phyloP scores from a whole-genome alignment of 192 early-diverging fungal genomes.

The Gaertneriomyces semiglobifer region DNA sequence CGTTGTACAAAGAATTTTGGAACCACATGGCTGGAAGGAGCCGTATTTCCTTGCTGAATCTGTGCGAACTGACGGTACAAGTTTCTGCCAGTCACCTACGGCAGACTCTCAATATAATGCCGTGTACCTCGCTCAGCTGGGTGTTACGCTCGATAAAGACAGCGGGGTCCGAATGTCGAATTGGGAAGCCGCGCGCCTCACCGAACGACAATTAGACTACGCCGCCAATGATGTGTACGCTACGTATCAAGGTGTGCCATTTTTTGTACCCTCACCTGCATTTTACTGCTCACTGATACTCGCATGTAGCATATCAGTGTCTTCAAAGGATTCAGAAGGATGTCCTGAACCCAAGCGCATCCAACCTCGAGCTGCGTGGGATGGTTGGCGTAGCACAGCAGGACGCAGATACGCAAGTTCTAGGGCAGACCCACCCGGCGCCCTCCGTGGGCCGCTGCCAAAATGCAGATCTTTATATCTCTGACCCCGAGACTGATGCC shows the following conservation, averaged over 20 bases:
- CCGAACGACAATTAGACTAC: conserved; percentile 8
- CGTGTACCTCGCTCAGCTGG: conserved; percentile 1
- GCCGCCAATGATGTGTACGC: conserved; percentile 28
- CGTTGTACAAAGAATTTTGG: conserved; percentile 13
- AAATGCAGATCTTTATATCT: no score
- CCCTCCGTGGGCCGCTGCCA: no score
- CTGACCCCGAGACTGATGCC: no score
- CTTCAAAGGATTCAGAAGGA: no score
- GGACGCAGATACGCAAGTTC: no score
- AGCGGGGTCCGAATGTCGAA: conserved; percentile 20
- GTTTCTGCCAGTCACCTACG: not conserved
- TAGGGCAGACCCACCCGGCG: no score
- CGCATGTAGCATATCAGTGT: no score
- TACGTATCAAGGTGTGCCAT: conserved; percentile 2
- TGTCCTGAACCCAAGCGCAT: no score
- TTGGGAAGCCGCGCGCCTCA: conserved; percentile 6
- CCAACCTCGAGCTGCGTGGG: no score
- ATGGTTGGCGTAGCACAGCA: no score
- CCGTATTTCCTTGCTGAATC: not conserved
- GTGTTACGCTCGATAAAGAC: conserved; percentile 10
- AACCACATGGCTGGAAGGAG: not conserved
- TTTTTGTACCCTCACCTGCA: no score
- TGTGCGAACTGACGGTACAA: not conserved
- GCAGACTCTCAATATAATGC: not conserved
- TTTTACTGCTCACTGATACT: no score